Conservation (phyloP, 1,139 yeast genomes). For the Kluyveromyces sp. region DNA sequence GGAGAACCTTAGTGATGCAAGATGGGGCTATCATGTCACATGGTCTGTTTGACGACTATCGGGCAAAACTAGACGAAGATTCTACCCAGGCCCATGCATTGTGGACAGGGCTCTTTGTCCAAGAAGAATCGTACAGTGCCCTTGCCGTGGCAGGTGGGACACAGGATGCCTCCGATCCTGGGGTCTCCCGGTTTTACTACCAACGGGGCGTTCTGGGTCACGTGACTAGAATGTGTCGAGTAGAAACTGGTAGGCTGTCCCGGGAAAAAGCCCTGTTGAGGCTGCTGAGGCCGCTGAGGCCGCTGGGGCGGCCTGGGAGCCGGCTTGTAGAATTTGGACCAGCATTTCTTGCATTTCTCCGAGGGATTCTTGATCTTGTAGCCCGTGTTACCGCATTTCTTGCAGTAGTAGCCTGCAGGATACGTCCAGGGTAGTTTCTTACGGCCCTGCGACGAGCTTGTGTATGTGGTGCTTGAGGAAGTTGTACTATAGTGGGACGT, state of each 20-base stretch:
- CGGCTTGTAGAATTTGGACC: conserved; percentile 32
- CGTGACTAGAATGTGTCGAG: conserved; percentile 9
- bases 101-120: conserved; percentile 50
- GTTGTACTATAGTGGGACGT: conserved; percentile 6
- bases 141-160: conserved; percentile 72
- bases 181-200: conserved; percentile 78
- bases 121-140: conserved; percentile 51
- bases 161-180: conserved; percentile 66
- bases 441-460: background rate
- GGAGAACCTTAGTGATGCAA: too few species aligned
- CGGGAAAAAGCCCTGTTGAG: background rate
- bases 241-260: background rate
- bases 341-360: conserved; percentile 61
- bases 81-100: conserved; percentile 67
- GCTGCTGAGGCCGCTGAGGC: conserved; percentile 8
- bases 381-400: conserved; percentile 73
- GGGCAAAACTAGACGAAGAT: conserved; percentile 23
- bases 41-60: background rate
- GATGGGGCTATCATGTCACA: background rate
- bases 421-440: conserved; percentile 56
- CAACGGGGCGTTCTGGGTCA: conserved; percentile 29
- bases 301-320: conserved; percentile 19
- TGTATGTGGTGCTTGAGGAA: conserved; percentile 12
- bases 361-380: conserved; percentile 54
- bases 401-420: conserved; percentile 56